phyloP scores from a whole-genome alignment of 2,329 filamentous ascomycete species.

The Rhynchosporium agropyri region DNA sequence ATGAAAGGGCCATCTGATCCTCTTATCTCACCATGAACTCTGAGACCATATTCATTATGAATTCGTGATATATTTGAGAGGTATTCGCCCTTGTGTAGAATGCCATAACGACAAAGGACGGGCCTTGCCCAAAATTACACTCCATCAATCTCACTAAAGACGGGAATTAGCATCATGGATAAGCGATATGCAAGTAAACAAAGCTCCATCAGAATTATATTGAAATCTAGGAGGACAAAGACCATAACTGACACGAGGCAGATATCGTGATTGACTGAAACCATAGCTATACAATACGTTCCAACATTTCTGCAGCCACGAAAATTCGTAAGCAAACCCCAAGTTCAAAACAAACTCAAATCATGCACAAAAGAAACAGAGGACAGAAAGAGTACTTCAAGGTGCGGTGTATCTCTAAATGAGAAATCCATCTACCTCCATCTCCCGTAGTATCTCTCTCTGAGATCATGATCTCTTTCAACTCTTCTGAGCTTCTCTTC shows the following conservation, averaged over 20 bases:
- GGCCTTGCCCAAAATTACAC: background rate
- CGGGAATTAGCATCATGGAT: background rate
- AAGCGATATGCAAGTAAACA: background rate
- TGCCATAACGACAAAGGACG: too few species aligned
- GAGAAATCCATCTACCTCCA: background rate
- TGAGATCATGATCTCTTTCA: slow-evolving; percentile 8
- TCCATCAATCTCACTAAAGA: background rate
- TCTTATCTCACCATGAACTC: too few species aligned
- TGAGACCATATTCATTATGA: too few species aligned
- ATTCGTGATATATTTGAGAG: too few species aligned
- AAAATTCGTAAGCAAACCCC: background rate
- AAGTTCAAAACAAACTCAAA: background rate
- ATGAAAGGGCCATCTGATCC: background rate
- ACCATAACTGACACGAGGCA: too few species aligned
- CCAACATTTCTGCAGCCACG: too few species aligned
- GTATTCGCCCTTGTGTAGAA: too few species aligned
- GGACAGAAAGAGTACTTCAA: too few species aligned
- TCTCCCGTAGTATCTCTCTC: slow-evolving; percentile 7
- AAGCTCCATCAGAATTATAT: background rate
- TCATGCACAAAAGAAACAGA: background rate
- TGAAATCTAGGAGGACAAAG: too few species aligned
- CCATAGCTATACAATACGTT: too few species aligned
- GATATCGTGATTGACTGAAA: too few species aligned
- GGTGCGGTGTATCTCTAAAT: too few species aligned
- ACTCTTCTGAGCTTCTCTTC: slow-evolving; percentile 20